A percentile compares a stretch with the other conserved stretches of the same genome.
These are phyloP conservation scores for Phytopythium vexans DNA, from an alignment of 352 stramenopile species.

Conservation along the genomic window DNA sequence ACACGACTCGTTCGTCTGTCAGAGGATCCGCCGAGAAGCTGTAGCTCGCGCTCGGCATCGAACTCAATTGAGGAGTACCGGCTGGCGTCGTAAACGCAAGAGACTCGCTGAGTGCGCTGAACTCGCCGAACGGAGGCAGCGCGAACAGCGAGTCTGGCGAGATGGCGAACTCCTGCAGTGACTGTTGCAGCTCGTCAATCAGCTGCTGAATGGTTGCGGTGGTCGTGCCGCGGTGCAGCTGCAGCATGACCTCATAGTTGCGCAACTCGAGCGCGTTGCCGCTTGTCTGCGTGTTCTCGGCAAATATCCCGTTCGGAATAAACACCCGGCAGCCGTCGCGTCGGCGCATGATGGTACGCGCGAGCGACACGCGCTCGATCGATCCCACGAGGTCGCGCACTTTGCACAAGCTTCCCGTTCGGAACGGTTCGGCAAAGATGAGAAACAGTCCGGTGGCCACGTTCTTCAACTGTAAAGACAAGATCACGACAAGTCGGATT, in stretches of 20 bases:
- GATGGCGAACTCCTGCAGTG: constrained; percentile 34
- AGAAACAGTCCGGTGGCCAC: constrained; percentile 77
- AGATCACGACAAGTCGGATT: constrained; percentile 1
- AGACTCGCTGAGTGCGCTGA: constrained; percentile 1
- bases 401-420: constrained; percentile 58
- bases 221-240: constrained; percentile 34
- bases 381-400: constrained; percentile 50
- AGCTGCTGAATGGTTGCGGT: constrained; percentile 41
- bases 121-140: neutral
- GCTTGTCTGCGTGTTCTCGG: constrained; percentile 69
- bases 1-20: neutral
- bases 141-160: neutral
- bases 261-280: constrained; percentile 47
- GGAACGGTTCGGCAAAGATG: constrained; percentile 82
- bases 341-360: constrained; percentile 64
- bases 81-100: neutral
- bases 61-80: neutral
- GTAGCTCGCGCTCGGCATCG: constrained; percentile 1
- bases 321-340: constrained; percentile 67
- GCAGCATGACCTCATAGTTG: constrained; percentile 46
- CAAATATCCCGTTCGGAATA: constrained; percentile 80
- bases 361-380: constrained; percentile 76
- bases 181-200: constrained; percentile 27
- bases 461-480: constrained; percentile 63
- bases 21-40: neutral